These are phyloP conservation scores for Blastobotrys malaysiensis DNA, from an alignment of 1,139 yeast genomes.

Conservation along the genomic window DNA sequence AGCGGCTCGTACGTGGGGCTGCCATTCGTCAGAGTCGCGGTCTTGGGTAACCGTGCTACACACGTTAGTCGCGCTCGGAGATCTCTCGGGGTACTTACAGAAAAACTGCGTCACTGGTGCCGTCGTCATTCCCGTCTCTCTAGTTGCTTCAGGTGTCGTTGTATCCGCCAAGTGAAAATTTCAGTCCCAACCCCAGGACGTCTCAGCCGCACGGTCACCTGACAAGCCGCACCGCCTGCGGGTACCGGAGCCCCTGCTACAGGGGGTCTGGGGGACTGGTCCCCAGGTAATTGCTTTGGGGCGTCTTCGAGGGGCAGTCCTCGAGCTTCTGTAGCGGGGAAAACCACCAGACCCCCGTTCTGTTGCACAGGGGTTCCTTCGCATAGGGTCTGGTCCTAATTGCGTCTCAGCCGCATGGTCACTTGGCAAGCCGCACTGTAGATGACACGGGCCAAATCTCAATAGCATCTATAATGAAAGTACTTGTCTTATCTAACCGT, in stretches of 20 bases:
- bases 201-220: not conserved
- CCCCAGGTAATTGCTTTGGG: too few relatives aligned
- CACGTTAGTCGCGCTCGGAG: not conserved
- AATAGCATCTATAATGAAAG: too few relatives aligned
- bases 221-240: not conserved
- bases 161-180: constrained; percentile 3
- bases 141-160: not conserved
- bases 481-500: too few relatives aligned
- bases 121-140: not conserved
- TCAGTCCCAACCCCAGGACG: not conserved
- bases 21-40: constrained; percentile 12
- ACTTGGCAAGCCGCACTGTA: not conserved
- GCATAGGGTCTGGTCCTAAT: too few relatives aligned
- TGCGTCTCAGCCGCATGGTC: not conserved
- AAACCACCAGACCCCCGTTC: too few relatives aligned
- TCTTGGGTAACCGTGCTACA: constrained; percentile 15
- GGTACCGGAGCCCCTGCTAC: too few relatives aligned
- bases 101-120: constrained; percentile 5
- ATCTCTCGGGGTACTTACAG: constrained; percentile 3
- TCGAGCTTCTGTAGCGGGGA: too few relatives aligned
- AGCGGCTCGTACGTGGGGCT: constrained; percentile 14
- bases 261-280: too few relatives aligned
- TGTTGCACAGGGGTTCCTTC: too few relatives aligned
- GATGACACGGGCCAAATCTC: too few relatives aligned
- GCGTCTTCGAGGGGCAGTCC: too few relatives aligned